Evolutionary conservation across 2,329 filamentous ascomycete species (phyloP).

Genomic region (Colletotrichum sp.): DNA sequence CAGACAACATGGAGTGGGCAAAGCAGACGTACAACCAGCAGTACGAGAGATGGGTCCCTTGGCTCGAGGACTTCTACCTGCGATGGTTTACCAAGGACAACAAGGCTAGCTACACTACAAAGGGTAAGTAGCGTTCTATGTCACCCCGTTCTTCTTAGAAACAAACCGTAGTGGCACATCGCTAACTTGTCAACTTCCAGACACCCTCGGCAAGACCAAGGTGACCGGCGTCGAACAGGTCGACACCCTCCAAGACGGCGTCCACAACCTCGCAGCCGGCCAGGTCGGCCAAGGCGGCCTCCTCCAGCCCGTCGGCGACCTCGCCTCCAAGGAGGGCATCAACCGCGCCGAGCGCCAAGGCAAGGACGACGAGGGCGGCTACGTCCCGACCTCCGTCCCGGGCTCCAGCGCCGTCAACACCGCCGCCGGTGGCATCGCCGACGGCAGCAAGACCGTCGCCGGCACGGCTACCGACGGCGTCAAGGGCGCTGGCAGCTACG

Average conservation of each 20-base stretch:
- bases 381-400: constrained; percentile 39
- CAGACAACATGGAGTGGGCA: constrained; percentile 54
- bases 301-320: constrained; percentile 67
- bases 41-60: constrained; percentile 78
- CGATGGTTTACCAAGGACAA: constrained; percentile 78
- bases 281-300: constrained; percentile 74
- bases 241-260: constrained; percentile 71
- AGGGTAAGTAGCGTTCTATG: too few relatives aligned
- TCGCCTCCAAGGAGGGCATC: constrained; percentile 66
- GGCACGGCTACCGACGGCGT: constrained; percentile 28
- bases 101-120: constrained; percentile 74
- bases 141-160: too few relatives aligned
- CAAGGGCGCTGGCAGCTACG: constrained; percentile 32
- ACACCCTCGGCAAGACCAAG: constrained; percentile 72
- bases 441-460: constrained; percentile 35
- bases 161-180: fast-evolving
- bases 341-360: constrained; percentile 69
- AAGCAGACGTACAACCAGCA: constrained; percentile 72
- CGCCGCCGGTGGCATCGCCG: constrained; percentile 29
- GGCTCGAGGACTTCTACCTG: constrained; percentile 77
- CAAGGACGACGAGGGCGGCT: constrained; percentile 63
- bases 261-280: constrained; percentile 64
- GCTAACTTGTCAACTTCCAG: constrained; percentile 38
- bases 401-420: constrained; percentile 30
- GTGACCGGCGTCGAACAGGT: constrained; percentile 70